Base-by-base conservation (phyloP, 345 rosid genomes). In the Rhodamnia argentea region DNA sequence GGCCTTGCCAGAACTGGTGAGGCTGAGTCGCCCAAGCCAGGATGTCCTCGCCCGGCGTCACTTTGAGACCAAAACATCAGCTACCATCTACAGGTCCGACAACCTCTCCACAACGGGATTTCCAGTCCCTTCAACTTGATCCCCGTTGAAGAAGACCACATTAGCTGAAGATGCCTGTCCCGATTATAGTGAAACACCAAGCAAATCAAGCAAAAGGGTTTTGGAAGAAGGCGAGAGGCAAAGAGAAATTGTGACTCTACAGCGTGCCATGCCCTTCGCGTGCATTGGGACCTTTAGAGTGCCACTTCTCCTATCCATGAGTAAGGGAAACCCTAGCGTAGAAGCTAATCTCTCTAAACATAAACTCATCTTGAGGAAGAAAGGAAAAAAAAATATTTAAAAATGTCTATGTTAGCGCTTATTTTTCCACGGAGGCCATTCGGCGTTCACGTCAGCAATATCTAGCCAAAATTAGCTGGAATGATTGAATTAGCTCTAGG, bases 131-230 rank as follows among this genome's bases (percentile, higher is more conserved):
- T 87, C 89, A 87, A 93, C 96, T 82, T 92, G 89, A 86, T 95
- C 99, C 22, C 98, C 98, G 83, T 82, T 91, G 85, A 97, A 93
- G 89, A 96, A 94, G 54, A 96, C 92, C n/a, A 90, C 93, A 83
- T 97, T 96, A 70, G 93, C 96, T 62, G 88, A 90, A 89, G 98
- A 97, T n/a, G 90, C 93, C 44, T 32, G 44, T 4, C 22, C 76
- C 42, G 44, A 64, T 64, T 6, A 18, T 94, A 93, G 87, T 18
- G 55, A 58, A 52, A 6, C 78, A 62, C 87, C 83, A n/a, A 23
- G 53, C 54, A 10, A n/a, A 75, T 13, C 18, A 47, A 86, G n/a
- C 52, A 9, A 82, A 53, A 59, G 5, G 75, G 92, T 50, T 76
- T 87, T 84, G 85, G 93, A 87, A 83, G 88, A 22, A 53, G 92